phyloP scores from a whole-genome alignment of 345 rosid genomes.

The Eucalyptus grandis region DNA sequence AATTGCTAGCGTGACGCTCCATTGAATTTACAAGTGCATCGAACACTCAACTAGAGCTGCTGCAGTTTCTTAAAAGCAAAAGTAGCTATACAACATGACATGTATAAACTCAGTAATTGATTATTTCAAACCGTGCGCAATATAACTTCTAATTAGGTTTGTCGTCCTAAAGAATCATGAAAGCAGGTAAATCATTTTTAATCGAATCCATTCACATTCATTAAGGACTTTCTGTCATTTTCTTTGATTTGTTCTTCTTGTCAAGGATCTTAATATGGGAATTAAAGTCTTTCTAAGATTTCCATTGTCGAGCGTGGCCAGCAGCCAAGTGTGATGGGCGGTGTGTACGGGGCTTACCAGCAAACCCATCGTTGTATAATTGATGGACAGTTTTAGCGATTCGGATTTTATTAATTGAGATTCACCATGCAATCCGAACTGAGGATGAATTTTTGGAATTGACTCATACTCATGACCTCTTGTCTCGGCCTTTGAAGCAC shows the following conservation, averaged over 20 bases:
- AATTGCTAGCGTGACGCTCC: accelerated
- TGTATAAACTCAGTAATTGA: background rate
- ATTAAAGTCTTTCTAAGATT: background rate
- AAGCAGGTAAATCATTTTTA: background rate
- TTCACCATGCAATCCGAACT: background rate
- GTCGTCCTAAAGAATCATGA: background rate
- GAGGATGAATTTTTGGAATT: background rate
- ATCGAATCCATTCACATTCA: background rate
- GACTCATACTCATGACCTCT: background rate
- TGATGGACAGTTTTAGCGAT: background rate
- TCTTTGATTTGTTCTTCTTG: background rate
- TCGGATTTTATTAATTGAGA: background rate
- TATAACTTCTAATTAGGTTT: background rate
- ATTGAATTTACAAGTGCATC: background rate
- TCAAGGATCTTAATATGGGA: background rate
- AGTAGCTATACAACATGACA: background rate
- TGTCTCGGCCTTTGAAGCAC: background rate
- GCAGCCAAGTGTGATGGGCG: background rate
- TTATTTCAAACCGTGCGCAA: background rate
- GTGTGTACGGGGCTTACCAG: background rate
- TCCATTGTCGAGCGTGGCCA: background rate
- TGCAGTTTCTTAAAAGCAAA: background rate
- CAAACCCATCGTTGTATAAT: background rate
- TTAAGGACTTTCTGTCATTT: background rate
- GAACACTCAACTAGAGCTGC: background rate